These are phyloP conservation scores for Wilcoxina mikolae DNA, from an alignment of 495 filamentous ascomycete species.

Conservation along the genomic window DNA sequence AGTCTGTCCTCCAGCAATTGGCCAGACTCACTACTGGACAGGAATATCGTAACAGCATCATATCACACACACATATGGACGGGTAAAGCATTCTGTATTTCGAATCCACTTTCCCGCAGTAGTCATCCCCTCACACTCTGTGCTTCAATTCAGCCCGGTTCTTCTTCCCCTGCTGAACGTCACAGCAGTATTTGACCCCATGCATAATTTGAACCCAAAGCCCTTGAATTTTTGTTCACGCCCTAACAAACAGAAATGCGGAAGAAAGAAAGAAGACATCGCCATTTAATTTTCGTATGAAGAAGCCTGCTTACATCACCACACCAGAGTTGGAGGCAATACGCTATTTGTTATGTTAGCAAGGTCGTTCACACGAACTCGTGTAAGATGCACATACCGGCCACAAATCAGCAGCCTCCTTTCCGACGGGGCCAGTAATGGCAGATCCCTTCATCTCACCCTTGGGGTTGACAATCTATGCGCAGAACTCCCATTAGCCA, in stretches of 20 bases:
- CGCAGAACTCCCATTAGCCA: not conserved
- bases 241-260: not conserved
- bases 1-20: too few relatives aligned
- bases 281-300: conserved; percentile 16
- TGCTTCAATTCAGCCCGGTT: too few relatives aligned
- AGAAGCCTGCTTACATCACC: conserved; percentile 70
- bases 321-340: conserved; percentile 99
- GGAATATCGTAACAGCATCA: too few relatives aligned
- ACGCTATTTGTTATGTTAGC: conserved; percentile 47
- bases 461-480: conserved; percentile 98
- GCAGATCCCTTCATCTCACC: conserved; percentile 99
- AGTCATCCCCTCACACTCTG: too few relatives aligned
- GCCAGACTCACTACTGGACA: too few relatives aligned
- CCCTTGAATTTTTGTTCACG: not conserved
- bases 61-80: too few relatives aligned
- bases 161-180: too few relatives aligned
- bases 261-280: not conserved
- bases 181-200: too few relatives aligned
- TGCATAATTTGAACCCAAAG: conserved; percentile 1
- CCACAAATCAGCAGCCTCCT: conserved; percentile 99
- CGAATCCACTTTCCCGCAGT: too few relatives aligned
- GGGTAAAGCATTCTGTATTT: too few relatives aligned
- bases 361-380: not conserved
- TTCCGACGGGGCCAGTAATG: conserved; percentile 97
- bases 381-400: conserved; percentile 46